Percentiles rank a stretch among this genome's conserved stretches.
phyloP scores from a whole-genome alignment of 768 basidiomycete species.

The Russula virescens region DNA sequence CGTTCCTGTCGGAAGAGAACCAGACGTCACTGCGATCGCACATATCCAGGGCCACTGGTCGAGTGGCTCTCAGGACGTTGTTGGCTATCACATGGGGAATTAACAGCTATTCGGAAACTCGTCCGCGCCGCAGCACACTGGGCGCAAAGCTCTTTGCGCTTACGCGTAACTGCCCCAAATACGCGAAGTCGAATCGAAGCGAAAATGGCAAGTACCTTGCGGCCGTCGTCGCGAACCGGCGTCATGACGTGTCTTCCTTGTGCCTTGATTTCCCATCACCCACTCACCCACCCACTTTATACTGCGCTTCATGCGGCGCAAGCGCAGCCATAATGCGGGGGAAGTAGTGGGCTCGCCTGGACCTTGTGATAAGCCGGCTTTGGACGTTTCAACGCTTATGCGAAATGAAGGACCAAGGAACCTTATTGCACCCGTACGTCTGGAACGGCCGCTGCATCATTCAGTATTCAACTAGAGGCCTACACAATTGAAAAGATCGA shows the following conservation, averaged over 20 bases:
- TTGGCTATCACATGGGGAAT: not conserved
- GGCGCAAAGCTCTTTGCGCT: constrained; percentile 3
- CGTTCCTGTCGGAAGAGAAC: constrained; percentile 5
- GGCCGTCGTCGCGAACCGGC: not conserved
- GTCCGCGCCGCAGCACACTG: not conserved
- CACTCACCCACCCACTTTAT: not conserved
- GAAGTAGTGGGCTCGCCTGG: not conserved
- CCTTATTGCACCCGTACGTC: constrained; percentile 1
- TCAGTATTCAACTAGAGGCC: not conserved
- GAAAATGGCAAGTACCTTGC: constrained; percentile 13
- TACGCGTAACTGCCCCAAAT: not conserved
- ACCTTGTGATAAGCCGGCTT: not conserved
- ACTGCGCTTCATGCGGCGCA: not conserved
- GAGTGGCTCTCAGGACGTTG: not conserved
- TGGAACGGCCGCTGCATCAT: not conserved
- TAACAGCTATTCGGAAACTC: not conserved
- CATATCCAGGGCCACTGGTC: not conserved
- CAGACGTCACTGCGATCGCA: constrained; percentile 11
- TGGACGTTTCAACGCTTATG: constrained; percentile 11
- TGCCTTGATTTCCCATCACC: constrained; percentile 14
- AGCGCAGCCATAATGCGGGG: not conserved
- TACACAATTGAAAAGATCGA: not conserved
- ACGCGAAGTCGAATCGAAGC: constrained; percentile 8
- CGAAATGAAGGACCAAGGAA: constrained; percentile 7
- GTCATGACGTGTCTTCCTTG: constrained; percentile 8